Evolutionary conservation across 2,329 filamentous ascomycete species (phyloP).

Genomic region (Onygenales sp.): DNA sequence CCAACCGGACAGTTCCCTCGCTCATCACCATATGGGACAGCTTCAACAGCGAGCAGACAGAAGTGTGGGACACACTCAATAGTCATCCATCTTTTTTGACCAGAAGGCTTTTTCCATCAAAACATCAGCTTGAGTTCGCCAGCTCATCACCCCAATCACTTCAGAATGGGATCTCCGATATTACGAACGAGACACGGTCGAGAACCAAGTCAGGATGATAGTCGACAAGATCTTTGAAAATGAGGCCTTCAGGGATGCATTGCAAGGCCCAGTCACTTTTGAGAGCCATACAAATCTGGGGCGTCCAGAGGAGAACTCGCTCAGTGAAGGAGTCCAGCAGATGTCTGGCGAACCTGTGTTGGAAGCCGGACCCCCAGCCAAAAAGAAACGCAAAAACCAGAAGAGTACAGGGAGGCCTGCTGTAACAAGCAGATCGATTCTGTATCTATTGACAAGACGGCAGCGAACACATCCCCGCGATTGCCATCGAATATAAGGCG

Average conservation of each 20-base stretch:
- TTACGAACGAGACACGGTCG: conserved; percentile 26
- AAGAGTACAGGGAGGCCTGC: not conserved
- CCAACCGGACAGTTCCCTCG: conserved; percentile 6
- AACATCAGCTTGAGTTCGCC: conserved; percentile 7
- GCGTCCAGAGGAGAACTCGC: conserved; percentile 6
- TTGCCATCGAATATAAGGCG: conserved; percentile 20
- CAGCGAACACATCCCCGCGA: conserved; percentile 13
- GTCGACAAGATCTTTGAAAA: conserved; percentile 21
- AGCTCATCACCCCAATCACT: conserved; percentile 22
- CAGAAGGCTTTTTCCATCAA: conserved; percentile 6
- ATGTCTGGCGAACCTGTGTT: conserved; percentile 11
- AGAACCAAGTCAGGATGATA: conserved; percentile 28
- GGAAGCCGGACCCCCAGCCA: conserved; percentile 5
- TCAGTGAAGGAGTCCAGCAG: conserved; percentile 2
- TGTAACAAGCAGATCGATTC: conserved; percentile 5
- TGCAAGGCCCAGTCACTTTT: conserved; percentile 27
- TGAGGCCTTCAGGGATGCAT: conserved; percentile 15
- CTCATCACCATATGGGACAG: conserved; percentile 7
- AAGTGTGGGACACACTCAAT: conserved; percentile 7
- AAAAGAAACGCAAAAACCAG: not conserved
- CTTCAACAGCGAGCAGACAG: conserved; percentile 3
- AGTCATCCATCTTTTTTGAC: conserved; percentile 5
- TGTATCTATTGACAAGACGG: conserved; percentile 9
- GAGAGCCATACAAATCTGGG: conserved; percentile 29
- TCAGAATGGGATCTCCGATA: conserved; percentile 27